Evolutionary conservation across 495 filamentous ascomycete species (phyloP), one percentile per base, ranked within the genome.

Genomic region (Xylaria nigripes): DNA sequence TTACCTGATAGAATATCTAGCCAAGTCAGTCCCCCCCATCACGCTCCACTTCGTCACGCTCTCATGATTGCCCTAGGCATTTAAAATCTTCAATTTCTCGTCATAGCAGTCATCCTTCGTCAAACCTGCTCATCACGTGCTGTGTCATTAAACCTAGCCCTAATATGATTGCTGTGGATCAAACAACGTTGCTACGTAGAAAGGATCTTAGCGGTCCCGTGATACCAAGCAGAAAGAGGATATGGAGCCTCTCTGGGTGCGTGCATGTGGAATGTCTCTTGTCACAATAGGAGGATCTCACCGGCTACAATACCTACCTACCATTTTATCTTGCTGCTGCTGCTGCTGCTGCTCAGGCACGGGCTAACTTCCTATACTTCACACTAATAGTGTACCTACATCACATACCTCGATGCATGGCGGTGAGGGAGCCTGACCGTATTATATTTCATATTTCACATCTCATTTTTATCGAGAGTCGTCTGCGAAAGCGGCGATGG

Each of bases 401-500:
- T 18, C n/a, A 18, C 25, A 55, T 46, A 54, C 23, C 53, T 45
- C 21, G 46, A 44, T 27, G 25, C 46, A 55, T 55, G 53, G 53
- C 53, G 53, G 53, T 55, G 53, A 55, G 44, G 53, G 29, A 40
- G 41, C n/a, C 44, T 55, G 44, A 49, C 53, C 34, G 22, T 41
- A 38, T 18, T 32, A 29, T 13, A 47, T 18, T 18, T 16, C 36
- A 40, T n/a, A 16, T 40, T 18, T 40, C n/a, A 18, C n/a, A 47
- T 29, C 21, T 9, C 18, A 13, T n/a, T 43, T 18, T 51, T 44
- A 32, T 44, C 22, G 13, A 43, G 21, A 23, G 24, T n/a, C 25
- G 29, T 21, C 40, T 19, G 46, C 38, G 27, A 55, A 21, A 22
- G 30, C 22, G 21, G 38, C 32, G 3, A 50, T 50, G 47, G 6